Base-by-base conservation (phyloP, 768 basidiomycete species). In the Leccinum boreale region DNA sequence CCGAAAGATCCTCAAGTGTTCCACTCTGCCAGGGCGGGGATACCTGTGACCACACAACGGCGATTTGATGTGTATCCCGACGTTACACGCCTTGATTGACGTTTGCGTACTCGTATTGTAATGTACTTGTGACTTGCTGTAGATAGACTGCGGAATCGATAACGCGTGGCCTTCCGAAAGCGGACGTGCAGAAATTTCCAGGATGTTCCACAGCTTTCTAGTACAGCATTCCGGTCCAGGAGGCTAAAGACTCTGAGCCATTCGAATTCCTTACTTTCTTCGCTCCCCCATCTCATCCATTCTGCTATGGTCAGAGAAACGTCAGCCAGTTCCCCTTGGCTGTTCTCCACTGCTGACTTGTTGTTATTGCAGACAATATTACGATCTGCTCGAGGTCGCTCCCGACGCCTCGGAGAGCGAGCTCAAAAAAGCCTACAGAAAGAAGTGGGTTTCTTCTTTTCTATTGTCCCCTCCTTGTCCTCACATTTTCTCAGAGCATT, bases 361-460 rank as follows among this genome's bases (percentile, higher is more conserved):
- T 58, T 55, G 44, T 14, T 5, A 61, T 19, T 49, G 24, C 73
- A 93, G 92, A 66, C 90, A 93, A 84, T 92, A 82, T 72, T 93
- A 98, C 77, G 94, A 97, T 75, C 83, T 97, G 59, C 85, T 98
- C 50, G 94, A 95, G 63, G 93, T 92, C 29, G 62, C 83, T 11
- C 85, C 90, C 51, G 81, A 81, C 65, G 92, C 90, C 33, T 87
- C 86, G 44, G 94, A 96, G 58, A 68, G 79, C 49, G 94, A 95
- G 54, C 84, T 96, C 68, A 96, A 95, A 81, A 95, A 95, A 73
- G 94, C 94, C 29, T 96, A 95, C 79, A 89, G 92, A 65, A 94
- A 94, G 78, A 94, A 93, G 92, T 93, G 61, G 28, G 72, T 60
- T 15, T 23, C 19, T 4, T 57, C 19, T 19, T 15, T 31, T n/a